phyloP scores from a whole-genome alignment of 306 rosid genomes.

The Nissolia schottii region DNA sequence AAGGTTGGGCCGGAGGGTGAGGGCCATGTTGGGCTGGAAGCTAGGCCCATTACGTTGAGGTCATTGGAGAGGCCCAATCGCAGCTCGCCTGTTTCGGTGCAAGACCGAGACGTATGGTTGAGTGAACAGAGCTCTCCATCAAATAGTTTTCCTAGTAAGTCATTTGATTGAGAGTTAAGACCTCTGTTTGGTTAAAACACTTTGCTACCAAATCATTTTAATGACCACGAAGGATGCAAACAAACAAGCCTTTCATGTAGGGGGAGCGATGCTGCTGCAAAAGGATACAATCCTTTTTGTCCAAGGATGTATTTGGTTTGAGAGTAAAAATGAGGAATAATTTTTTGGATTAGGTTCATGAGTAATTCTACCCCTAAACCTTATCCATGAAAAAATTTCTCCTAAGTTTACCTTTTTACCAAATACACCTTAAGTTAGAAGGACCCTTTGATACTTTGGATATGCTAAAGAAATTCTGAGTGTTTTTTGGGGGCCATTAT shows the following conservation, averaged over 20 bases:
- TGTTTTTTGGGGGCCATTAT: neutral
- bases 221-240: neutral
- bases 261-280: neutral
- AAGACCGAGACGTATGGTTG: slow-evolving; percentile 65
- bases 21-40: slow-evolving; percentile 8
- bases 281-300: neutral
- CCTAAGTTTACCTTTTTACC: too few species aligned
- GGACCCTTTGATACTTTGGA: neutral
- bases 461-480: neutral
- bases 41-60: slow-evolving; percentile 13
- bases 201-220: slow-evolving; percentile 40
- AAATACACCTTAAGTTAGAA: too few species aligned
- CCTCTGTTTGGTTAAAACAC: slow-evolving; percentile 49
- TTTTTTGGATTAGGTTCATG: too few species aligned
- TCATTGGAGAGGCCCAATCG: slow-evolving; percentile 34
- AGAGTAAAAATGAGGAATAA: too few species aligned
- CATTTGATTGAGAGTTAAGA: slow-evolving; percentile 34
- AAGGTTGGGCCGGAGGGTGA: slow-evolving; percentile 28
- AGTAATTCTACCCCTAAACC: too few species aligned
- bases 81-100: slow-evolving; percentile 61
- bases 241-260: neutral
- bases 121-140: slow-evolving; percentile 86
- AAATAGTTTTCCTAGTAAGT: slow-evolving; percentile 53
- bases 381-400: too few species aligned
- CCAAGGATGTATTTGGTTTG: too few species aligned